Conservation (phyloP, 2,329 filamentous ascomycete genomes). For the Chrysosporium queenslandicum region DNA sequence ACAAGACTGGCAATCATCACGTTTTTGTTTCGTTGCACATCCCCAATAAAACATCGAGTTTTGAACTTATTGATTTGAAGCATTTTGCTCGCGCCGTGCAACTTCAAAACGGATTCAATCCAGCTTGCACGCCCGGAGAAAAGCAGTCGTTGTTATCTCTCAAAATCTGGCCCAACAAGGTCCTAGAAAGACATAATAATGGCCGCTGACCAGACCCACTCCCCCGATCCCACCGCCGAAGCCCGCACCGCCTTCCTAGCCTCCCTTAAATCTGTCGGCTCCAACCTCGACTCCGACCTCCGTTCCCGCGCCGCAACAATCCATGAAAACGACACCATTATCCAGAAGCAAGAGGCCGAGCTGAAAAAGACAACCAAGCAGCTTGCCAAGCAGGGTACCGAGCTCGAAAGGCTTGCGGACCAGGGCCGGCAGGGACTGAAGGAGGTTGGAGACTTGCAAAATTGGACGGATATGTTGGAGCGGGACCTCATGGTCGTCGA, state of each 20-base stretch:
- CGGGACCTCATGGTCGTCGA: conserved; percentile 38
- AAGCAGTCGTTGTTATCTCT: too few species aligned
- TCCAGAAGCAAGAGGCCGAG: conserved; percentile 48
- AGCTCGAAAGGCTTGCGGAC: conserved; percentile 47
- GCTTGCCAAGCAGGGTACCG: conserved; percentile 44
- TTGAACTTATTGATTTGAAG: not conserved
- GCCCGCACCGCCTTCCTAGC: conserved; percentile 37
- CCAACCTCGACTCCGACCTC: conserved; percentile 44
- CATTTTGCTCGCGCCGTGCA: too few species aligned
- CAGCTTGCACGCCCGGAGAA: too few species aligned
- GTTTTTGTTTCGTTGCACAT: not conserved
- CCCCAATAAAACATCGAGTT: too few species aligned
- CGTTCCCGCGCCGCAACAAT: conserved; percentile 46
- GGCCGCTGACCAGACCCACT: not conserved
- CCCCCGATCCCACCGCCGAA: conserved; percentile 32
- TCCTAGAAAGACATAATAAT: not conserved
- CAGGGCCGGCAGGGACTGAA: conserved; percentile 48
- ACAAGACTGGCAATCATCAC: not conserved
- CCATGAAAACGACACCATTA: conserved; percentile 45
- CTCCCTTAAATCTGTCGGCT: conserved; percentile 36
- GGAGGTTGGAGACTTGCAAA: conserved; percentile 55
- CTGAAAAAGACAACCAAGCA: conserved; percentile 42
- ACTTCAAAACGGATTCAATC: too few species aligned
- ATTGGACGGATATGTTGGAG: conserved; percentile 55
- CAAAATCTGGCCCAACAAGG: not conserved